Evolutionary conservation across 2,329 filamentous ascomycete species (phyloP).

Genomic region (Hypoxylon sp.): DNA sequence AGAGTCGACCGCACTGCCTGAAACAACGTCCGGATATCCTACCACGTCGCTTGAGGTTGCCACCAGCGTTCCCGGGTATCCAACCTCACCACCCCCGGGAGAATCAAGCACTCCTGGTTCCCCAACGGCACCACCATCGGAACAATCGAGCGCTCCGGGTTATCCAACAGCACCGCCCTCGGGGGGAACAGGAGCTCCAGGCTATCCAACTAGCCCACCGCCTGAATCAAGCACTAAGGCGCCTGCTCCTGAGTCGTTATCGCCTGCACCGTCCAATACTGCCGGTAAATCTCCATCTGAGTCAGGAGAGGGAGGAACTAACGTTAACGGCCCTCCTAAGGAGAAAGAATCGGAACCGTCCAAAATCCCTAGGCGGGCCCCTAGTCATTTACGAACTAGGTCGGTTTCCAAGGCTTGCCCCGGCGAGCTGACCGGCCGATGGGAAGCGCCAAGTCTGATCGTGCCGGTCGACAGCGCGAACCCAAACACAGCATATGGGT

Average conservation of each 20-base stretch:
- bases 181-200: not conserved
- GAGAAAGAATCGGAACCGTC: not conserved
- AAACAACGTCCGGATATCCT: not conserved
- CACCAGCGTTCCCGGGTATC: not conserved
- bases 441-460: constrained; percentile 74
- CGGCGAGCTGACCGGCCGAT: constrained; percentile 61
- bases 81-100: constrained; percentile 3
- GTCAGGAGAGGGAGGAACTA: not conserved
- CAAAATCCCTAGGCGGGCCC: not conserved
- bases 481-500: constrained; percentile 66
- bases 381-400: not conserved
- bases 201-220: not conserved
- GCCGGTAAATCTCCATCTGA: not conserved
- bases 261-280: not conserved
- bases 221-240: not conserved
- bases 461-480: constrained; percentile 69
- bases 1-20: not conserved
- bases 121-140: not conserved
- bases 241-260: not conserved
- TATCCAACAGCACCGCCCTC: constrained; percentile 2
- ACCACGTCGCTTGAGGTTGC: not conserved
- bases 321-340: not conserved
- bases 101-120: not conserved
- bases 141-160: not conserved
- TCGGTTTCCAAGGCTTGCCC: constrained; percentile 56